Conservation (phyloP, 2,329 filamentous ascomycete genomes). For the Ophiocordyceps robertsii region DNA sequence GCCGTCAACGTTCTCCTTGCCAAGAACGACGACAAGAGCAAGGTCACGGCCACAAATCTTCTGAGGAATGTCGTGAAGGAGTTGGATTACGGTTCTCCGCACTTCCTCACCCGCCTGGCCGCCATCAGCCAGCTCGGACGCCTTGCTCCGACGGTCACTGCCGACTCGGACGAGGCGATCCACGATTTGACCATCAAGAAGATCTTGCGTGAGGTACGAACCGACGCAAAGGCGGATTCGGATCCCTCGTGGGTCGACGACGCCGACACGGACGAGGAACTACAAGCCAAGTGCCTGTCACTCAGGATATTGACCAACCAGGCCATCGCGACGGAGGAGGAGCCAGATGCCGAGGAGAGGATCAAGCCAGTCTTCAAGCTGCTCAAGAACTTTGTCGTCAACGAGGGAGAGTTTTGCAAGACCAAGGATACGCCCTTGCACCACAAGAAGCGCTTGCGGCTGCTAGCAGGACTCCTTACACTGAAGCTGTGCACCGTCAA, state of each 20-base stretch:
- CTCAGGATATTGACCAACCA: slow-evolving; percentile 79
- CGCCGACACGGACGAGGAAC: slow-evolving; percentile 62
- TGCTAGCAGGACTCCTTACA: slow-evolving; percentile 66
- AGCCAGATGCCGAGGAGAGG: slow-evolving; percentile 39
- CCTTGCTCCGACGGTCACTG: slow-evolving; percentile 57
- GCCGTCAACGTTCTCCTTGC: slow-evolving; percentile 82
- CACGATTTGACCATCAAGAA: slow-evolving; percentile 64
- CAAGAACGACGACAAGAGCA: slow-evolving; percentile 55
- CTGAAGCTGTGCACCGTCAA: slow-evolving; percentile 74
- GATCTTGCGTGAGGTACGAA: slow-evolving; percentile 58
- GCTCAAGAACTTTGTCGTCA: slow-evolving; percentile 60
- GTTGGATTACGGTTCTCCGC: slow-evolving; percentile 57
- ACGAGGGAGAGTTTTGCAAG: slow-evolving; percentile 70
- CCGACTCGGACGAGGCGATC: slow-evolving; percentile 63
- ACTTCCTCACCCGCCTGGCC: slow-evolving; percentile 64
- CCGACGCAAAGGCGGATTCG: slow-evolving; percentile 38
- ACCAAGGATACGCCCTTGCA: slow-evolving; percentile 59
- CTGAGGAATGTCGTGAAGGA: slow-evolving; percentile 61
- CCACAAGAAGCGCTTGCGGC: slow-evolving; percentile 68
- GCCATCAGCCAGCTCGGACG: slow-evolving; percentile 64
- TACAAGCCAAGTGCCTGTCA: slow-evolving; percentile 70
- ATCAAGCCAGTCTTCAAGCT: slow-evolving; percentile 63
- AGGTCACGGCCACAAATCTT: slow-evolving; percentile 76
- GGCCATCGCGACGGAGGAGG: slow-evolving; percentile 47
- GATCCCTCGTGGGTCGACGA: slow-evolving; percentile 56